These are phyloP conservation scores for Tranzscheliella williamsii DNA, from an alignment of 1,284 basidiomycete genomes.

Conservation along the genomic window DNA sequence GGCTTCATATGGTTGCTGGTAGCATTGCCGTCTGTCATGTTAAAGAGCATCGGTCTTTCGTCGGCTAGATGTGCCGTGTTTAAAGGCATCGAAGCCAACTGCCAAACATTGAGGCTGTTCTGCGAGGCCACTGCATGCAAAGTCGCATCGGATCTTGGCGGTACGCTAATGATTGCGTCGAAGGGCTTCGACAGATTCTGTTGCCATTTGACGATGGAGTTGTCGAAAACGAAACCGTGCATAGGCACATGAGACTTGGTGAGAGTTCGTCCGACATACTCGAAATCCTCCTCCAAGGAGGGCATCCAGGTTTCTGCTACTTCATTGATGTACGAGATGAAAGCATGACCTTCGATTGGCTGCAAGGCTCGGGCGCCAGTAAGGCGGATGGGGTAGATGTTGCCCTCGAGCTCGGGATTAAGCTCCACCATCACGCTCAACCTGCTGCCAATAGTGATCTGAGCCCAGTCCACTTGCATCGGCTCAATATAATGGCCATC, in stretches of 20 bases:
- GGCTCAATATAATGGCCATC: constrained; percentile 39
- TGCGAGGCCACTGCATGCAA: constrained; percentile 42
- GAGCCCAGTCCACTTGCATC: constrained; percentile 25
- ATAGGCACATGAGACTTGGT: constrained; percentile 19
- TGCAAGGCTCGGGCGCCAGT: constrained; percentile 36
- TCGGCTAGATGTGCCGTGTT: constrained; percentile 35
- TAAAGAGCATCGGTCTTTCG: constrained; percentile 37
- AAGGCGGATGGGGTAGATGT: constrained; percentile 33
- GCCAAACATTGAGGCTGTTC: constrained; percentile 44
- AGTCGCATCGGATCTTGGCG: constrained; percentile 26
- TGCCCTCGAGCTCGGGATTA: constrained; percentile 5
- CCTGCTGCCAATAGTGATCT: constrained; percentile 39
- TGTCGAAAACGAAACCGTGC: constrained; percentile 19
- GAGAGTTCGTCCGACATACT: constrained; percentile 5
- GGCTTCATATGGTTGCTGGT: constrained; percentile 26
- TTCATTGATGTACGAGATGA: constrained; percentile 36
- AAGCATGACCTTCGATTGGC: constrained; percentile 36
- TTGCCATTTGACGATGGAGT: constrained; percentile 27
- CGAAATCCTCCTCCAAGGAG: constrained; percentile 22
- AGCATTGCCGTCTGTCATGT: constrained; percentile 19
- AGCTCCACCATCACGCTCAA: constrained; percentile 43
- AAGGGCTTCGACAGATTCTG: constrained; percentile 25
- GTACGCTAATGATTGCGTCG: constrained; percentile 16
- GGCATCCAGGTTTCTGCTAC: constrained; percentile 15
- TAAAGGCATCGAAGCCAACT: constrained; percentile 31